Evolutionary conservation across 495 filamentous ascomycete species (phyloP).

Genomic region (Aspergillus olivimuriae): DNA sequence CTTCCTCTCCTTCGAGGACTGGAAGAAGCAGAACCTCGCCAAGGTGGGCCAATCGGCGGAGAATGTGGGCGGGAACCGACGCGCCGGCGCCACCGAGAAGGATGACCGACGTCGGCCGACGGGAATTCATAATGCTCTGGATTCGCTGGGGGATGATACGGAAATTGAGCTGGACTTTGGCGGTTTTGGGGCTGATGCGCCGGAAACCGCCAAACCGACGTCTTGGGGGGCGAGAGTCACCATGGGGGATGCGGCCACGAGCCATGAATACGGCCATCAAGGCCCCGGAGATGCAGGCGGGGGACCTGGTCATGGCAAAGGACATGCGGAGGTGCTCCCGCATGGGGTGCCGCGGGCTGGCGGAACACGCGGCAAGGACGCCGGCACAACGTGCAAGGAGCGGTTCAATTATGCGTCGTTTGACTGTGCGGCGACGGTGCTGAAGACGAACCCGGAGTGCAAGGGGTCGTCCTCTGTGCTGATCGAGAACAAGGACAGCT

Average conservation of each 20-base stretch:
- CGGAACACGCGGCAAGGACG: conserved; percentile 68
- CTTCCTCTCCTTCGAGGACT: conserved; percentile 97
- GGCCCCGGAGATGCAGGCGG: conserved; percentile 13
- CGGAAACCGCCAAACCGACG: conserved; percentile 29
- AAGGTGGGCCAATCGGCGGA: conserved; percentile 80
- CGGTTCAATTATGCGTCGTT: conserved; percentile 96
- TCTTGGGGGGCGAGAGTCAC: conserved; percentile 31
- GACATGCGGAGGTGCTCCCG: conserved; percentile 5
- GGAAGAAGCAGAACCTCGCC: conserved; percentile 90
- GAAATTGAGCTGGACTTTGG: conserved; percentile 91
- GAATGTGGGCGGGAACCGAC: conserved; percentile 49
- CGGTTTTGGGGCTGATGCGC: conserved; percentile 49
- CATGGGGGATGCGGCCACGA: conserved; percentile 22
- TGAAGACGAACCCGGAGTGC: conserved; percentile 79
- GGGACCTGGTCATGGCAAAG: too few relatives aligned
- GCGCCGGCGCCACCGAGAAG: conserved; percentile 30
- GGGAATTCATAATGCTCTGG: conserved; percentile 58
- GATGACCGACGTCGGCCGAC: conserved; percentile 43
- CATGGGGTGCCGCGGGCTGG: conserved; percentile 35
- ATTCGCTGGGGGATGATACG: conserved; percentile 75
- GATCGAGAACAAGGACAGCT: conserved; percentile 95
- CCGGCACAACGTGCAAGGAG: conserved; percentile 91
- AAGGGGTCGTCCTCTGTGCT: conserved; percentile 83
- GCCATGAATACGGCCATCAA: neutral
- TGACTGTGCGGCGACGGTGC: conserved; percentile 87